phyloP scores from a whole-genome alignment of 805 yeast genomes.

The Candida verbasci region DNA sequence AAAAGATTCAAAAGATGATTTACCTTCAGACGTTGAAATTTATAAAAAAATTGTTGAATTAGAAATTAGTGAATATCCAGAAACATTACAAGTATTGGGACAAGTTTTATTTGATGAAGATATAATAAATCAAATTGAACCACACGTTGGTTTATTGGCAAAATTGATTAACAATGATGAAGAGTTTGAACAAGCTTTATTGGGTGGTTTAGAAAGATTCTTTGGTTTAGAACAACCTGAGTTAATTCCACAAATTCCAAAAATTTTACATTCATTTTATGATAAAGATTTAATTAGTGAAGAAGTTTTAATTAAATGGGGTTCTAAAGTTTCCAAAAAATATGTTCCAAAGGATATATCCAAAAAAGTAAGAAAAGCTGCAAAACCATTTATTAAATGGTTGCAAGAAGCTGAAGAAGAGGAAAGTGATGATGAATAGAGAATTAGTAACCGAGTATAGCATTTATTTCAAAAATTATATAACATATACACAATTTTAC shows the following conservation, averaged over 20 bases:
- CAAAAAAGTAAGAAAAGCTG: constrained; percentile 93
- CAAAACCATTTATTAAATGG: constrained; percentile 95
- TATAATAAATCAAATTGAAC: constrained; percentile 64
- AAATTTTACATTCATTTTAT: constrained; percentile 75
- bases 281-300: constrained; percentile 82
- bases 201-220: constrained; percentile 95
- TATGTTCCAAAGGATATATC: constrained; percentile 88
- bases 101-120: constrained; percentile 82
- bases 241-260: constrained; percentile 70
- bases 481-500: neutral
- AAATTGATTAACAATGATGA: constrained; percentile 61
- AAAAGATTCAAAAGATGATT: constrained; percentile 50
- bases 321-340: constrained; percentile 86
- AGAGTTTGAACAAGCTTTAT: constrained; percentile 78
- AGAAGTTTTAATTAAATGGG: constrained; percentile 78
- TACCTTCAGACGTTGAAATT: constrained; percentile 84
- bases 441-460: too few species aligned
- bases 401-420: constrained; percentile 86
- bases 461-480: too few species aligned
- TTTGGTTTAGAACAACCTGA: constrained; percentile 74
- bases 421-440: constrained; percentile 57
- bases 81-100: constrained; percentile 86
- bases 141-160: constrained; percentile 77
- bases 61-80: constrained; percentile 65
- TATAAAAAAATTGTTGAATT: constrained; percentile 84